Evolutionary conservation across 2,329 filamentous ascomycete genomes (phyloP).

Genomic region (Botrytis aclada): DNA sequence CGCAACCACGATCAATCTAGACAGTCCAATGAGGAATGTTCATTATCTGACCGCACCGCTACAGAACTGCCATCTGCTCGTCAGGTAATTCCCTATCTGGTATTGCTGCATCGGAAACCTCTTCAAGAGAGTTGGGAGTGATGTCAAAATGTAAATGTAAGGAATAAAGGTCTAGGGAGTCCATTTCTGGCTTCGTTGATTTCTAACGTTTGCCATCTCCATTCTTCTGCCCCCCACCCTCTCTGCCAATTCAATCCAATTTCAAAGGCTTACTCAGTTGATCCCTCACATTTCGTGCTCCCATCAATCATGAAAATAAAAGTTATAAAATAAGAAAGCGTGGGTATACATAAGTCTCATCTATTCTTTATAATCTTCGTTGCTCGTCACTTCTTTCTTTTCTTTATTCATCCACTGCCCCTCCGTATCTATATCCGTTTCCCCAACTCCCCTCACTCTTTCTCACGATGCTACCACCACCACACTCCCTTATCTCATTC

Average conservation of each 20-base stretch:
- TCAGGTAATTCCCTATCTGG: background rate
- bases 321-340: conserved; percentile 14
- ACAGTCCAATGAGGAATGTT: background rate
- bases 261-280: background rate
- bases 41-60: background rate
- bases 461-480: background rate
- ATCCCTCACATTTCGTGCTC: background rate
- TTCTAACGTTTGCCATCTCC: background rate
- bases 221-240: background rate
- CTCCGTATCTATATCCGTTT: conserved; percentile 9
- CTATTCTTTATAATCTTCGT: conserved; percentile 19
- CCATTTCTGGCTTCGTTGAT: background rate
- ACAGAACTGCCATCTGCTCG: background rate
- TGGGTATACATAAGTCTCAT: conserved; percentile 21
- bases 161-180: background rate
- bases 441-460: background rate
- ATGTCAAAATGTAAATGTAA: background rate
- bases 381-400: conserved; percentile 11
- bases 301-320: conserved; percentile 1
- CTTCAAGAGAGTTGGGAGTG: background rate
- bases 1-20: background rate
- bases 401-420: conserved; percentile 17
- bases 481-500: conserved; percentile 1
- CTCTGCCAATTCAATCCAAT: conserved; percentile 2
- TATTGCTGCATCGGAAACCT: background rate